Conservation (phyloP, 2,329 filamentous ascomycete species). For the Fusarium austroafricanum region DNA sequence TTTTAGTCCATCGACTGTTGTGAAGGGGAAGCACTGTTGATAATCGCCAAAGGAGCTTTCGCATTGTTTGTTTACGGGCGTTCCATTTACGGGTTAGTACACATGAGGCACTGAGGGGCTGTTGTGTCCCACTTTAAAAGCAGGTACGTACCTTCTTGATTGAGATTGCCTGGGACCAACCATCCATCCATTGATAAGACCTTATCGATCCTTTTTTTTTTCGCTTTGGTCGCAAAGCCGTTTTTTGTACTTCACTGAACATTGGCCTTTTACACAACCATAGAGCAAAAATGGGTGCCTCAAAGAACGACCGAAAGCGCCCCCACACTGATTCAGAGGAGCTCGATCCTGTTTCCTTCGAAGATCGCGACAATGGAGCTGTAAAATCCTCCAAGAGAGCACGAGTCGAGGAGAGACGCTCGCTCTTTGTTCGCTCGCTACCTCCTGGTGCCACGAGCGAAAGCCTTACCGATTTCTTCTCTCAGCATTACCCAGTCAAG, state of each 20-base stretch:
- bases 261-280: slow-evolving; percentile 1
- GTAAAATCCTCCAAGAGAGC: slow-evolving; percentile 63
- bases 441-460: slow-evolving; percentile 83
- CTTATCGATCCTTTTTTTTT: slow-evolving; percentile 31
- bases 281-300: slow-evolving; percentile 44
- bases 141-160: neutral
- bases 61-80: slow-evolving; percentile 48
- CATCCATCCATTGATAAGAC: slow-evolving; percentile 13
- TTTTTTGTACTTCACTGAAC: slow-evolving; percentile 1
- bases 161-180: neutral
- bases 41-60: slow-evolving; percentile 21
- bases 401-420: slow-evolving; percentile 70
- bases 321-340: slow-evolving; percentile 51
- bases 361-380: slow-evolving; percentile 49
- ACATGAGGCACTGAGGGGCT: slow-evolving; percentile 15
- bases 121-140: neutral
- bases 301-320: slow-evolving; percentile 52
- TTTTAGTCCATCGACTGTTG: slow-evolving; percentile 14
- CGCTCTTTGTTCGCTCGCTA: slow-evolving; percentile 92
- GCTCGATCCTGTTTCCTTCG: slow-evolving; percentile 45
- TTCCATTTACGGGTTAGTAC: slow-evolving; percentile 48
- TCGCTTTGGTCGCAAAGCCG: slow-evolving; percentile 27
- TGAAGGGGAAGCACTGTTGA: slow-evolving; percentile 9
- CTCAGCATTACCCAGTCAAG: slow-evolving; percentile 92
- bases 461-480: slow-evolving; percentile 87